A percentile compares a stretch with the other conserved stretches of the same genome.
Evolutionary conservation across 164 flowering plant species (phyloP).

Genomic region (Echeveria elegans): DNA sequence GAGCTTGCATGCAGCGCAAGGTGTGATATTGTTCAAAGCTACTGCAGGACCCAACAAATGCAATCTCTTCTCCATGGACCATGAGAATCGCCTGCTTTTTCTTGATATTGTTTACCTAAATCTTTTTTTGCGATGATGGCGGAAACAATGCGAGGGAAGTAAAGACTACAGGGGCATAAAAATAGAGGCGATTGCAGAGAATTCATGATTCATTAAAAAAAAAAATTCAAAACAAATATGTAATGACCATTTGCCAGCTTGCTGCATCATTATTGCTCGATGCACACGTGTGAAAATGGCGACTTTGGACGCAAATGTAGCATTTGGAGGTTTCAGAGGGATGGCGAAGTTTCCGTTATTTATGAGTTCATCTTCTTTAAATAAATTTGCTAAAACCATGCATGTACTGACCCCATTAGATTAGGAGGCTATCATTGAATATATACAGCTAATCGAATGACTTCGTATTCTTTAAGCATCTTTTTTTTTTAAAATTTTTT

Average conservation of each 20-base stretch:
- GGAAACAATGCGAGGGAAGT: not conserved
- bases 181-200: not conserved
- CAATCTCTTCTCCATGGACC: not conserved
- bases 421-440: not conserved
- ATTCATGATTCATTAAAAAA: not conserved
- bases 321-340: not conserved
- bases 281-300: slow-evolving; percentile 3
- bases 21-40: slow-evolving; percentile 29
- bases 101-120: not conserved
- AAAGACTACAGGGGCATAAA: not conserved
- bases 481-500: not conserved
- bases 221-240: not conserved
- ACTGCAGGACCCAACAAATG: slow-evolving; percentile 14
- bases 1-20: slow-evolving; percentile 40
- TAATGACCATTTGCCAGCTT: not conserved
- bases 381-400: not conserved
- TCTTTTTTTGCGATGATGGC: not conserved
- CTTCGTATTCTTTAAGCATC: not conserved
- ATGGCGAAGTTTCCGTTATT: not conserved
- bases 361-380: not conserved
- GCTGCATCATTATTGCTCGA: not conserved
- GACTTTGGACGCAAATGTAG: not conserved
- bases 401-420: slow-evolving; percentile 1
- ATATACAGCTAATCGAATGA: not conserved
- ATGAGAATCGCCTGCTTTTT: not conserved